phyloP scores from a whole-genome alignment of 2,329 filamentous ascomycete genomes.

The Cladosporium sp. region DNA sequence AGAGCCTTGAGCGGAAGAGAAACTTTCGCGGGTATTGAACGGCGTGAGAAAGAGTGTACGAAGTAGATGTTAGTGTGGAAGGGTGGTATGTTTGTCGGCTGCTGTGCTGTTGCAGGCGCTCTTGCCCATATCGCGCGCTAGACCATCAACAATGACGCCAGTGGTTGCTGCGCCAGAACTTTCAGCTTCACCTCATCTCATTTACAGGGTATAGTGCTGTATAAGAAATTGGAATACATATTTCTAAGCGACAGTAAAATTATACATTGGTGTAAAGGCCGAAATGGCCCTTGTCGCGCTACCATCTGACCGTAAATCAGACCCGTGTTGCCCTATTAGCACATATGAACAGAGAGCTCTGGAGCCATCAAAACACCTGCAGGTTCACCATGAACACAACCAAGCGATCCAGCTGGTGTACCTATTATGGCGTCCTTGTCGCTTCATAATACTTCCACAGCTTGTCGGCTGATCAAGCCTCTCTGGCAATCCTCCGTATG shows the following conservation, averaged over 20 bases:
- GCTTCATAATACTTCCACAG: neutral
- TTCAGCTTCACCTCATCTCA: neutral
- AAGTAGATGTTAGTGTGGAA: conserved; percentile 12
- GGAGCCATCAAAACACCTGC: neutral
- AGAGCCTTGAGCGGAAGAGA: neutral
- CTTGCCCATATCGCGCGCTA: neutral
- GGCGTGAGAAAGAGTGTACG: conserved; percentile 3
- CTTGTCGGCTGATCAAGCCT: neutral
- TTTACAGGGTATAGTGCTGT: neutral
- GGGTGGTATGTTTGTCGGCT: neutral
- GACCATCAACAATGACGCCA: conserved; percentile 5
- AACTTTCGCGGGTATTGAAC: neutral
- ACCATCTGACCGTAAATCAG: neutral
- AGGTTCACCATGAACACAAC: neutral
- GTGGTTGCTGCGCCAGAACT: neutral
- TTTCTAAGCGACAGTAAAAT: neutral
- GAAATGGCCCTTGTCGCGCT: neutral
- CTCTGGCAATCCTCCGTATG: neutral
- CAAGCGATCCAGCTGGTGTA: too few species aligned
- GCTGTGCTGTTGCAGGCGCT: neutral
- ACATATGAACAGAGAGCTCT: neutral
- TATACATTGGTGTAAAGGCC: neutral
- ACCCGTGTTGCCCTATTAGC: neutral
- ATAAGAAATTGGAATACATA: neutral
- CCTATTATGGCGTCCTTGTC: neutral